phyloP scores from a whole-genome alignment of 2,329 filamentous ascomycete genomes.

The Onygenales sp. region DNA sequence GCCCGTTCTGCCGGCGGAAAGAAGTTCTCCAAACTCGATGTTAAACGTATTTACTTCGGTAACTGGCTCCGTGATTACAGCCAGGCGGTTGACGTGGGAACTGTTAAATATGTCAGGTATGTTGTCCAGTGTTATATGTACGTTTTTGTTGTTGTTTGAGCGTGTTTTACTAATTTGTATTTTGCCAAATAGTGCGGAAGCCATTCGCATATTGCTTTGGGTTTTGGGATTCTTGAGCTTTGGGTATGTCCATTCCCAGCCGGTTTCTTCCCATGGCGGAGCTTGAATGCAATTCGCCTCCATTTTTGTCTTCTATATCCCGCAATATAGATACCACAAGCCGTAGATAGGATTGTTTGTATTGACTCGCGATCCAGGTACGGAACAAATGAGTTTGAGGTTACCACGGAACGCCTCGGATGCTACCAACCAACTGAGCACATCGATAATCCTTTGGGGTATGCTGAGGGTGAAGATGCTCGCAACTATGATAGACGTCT shows the following conservation, averaged over 20 bases:
- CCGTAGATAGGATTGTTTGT: not conserved
- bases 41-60: conserved; percentile 88
- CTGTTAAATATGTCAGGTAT: conserved; percentile 68
- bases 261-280: too few species aligned
- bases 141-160: too few species aligned
- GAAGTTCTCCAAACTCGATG: conserved; percentile 80
- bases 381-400: conserved; percentile 75
- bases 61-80: conserved; percentile 94
- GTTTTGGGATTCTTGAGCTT: conserved; percentile 85
- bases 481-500: conserved; percentile 71
- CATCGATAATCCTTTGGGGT: conserved; percentile 72
- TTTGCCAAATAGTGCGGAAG: conserved; percentile 52
- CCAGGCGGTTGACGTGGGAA: conserved; percentile 87
- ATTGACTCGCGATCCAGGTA: conserved; percentile 18
- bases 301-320: not conserved
- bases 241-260: conserved; percentile 43
- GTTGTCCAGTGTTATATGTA: too few species aligned
- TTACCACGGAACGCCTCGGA: conserved; percentile 67
- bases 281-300: not conserved
- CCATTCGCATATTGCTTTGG: conserved; percentile 81
- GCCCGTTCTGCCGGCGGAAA: conserved; percentile 57
- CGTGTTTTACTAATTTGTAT: too few species aligned
- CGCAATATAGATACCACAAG: too few species aligned
- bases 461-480: conserved; percentile 81
- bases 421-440: conserved; percentile 77